A percentile compares a stretch with the other conserved stretches of the same genome.
Evolutionary conservation across 192 early-diverging fungal genomes (phyloP).

Genomic region (Geranomyces variabilis): DNA sequence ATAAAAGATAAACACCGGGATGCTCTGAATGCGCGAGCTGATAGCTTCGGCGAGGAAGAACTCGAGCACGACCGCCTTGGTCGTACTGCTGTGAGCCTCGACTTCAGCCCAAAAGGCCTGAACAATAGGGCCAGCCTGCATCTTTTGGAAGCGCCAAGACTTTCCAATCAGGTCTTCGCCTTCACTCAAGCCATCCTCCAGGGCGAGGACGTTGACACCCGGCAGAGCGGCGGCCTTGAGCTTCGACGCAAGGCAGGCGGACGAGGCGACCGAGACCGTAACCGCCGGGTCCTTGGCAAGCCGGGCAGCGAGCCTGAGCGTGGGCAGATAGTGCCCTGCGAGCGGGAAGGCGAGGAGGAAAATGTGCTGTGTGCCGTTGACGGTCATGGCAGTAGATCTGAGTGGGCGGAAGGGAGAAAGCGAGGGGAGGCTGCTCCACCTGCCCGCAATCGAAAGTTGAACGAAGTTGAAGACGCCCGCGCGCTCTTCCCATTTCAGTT

Average conservation of each 20-base stretch:
- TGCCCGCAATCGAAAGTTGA: no score
- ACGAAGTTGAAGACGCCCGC: no score
- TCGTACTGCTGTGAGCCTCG: not conserved
- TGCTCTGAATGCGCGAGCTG: not conserved
- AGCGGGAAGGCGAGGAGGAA: not conserved
- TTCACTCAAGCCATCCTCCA: not conserved
- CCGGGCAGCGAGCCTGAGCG: not conserved
- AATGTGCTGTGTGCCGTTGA: not conserved
- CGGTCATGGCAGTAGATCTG: no score
- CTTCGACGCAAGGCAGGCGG: no score
- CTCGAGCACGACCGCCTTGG: not conserved
- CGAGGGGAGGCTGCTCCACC: no score
- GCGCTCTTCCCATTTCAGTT: no score
- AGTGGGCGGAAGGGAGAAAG: no score
- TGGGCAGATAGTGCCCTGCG: constrained; percentile 2
- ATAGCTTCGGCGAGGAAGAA: not conserved
- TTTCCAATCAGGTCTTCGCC: constrained; percentile 2
- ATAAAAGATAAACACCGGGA: not conserved
- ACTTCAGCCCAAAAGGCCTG: not conserved
- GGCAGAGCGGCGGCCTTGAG: not conserved
- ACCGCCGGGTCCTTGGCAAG: no score
- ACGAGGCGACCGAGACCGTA: no score
- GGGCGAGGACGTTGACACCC: not conserved
- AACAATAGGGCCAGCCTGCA: not conserved
- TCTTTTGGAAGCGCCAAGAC: not conserved